Conservation (phyloP, 768 basidiomycete species). For the Dacryopinax primogenitus region DNA sequence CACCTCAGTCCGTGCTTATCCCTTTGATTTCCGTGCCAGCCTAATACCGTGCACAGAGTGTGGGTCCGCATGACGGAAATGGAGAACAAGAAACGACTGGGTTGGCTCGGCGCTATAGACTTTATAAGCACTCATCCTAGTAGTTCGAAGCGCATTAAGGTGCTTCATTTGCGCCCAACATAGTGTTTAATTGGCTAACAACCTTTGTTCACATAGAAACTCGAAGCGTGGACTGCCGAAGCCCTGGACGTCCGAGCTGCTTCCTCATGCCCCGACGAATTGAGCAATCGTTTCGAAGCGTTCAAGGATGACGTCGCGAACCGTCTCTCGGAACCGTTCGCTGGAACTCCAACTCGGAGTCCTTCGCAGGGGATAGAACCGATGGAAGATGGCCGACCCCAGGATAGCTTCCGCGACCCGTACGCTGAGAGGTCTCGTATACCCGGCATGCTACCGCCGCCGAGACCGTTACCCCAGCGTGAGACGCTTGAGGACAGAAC, state of each 20-base stretch:
- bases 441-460: not conserved
- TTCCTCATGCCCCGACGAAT: slow-evolving; percentile 6
- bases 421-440: not conserved
- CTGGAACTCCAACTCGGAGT: not conserved
- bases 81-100: slow-evolving; percentile 32
- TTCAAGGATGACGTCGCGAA: slow-evolving; percentile 2
- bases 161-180: slow-evolving; percentile 24
- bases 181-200: not conserved
- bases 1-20: slow-evolving; percentile 45
- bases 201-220: not conserved
- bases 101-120: slow-evolving; percentile 28
- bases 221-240: slow-evolving; percentile 5
- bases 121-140: slow-evolving; percentile 78
- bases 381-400: not conserved
- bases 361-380: not conserved
- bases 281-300: not conserved
- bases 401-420: not conserved
- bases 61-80: slow-evolving; percentile 51
- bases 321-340: not conserved
- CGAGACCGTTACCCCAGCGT: not conserved
- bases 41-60: slow-evolving; percentile 36
- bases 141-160: slow-evolving; percentile 57
- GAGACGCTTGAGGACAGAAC: not conserved
- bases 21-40: not conserved
- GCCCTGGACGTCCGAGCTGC: slow-evolving; percentile 15